Evolutionary conservation across 306 rosid genomes (phyloP).

Genomic region (Cercis canadensis): DNA sequence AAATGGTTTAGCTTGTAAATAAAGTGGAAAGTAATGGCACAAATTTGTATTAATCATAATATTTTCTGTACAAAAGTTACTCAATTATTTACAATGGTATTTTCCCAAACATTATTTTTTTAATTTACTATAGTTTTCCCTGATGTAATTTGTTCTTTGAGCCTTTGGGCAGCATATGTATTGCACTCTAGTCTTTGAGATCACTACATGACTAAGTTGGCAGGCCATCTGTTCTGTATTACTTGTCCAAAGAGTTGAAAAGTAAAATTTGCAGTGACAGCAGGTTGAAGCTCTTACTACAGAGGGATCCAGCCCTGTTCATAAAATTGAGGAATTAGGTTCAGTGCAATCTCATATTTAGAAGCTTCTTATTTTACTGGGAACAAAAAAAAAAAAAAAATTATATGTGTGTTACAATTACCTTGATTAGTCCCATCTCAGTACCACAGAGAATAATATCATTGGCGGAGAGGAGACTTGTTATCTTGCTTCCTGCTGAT

Average conservation of each 20-base stretch:
- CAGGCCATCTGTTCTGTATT: constrained; percentile 28
- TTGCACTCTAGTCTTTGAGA: too few relatives aligned
- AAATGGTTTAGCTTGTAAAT: too few relatives aligned
- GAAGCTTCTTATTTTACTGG: neutral
- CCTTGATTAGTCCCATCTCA: constrained; percentile 74
- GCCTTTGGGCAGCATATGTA: too few relatives aligned
- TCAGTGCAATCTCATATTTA: constrained; percentile 9
- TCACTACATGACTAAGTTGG: constrained; percentile 4
- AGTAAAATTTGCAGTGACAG: constrained; percentile 26
- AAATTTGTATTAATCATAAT: neutral
- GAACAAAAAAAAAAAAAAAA: neutral
- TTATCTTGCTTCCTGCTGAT: constrained; percentile 83
- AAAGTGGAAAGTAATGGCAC: too few relatives aligned
- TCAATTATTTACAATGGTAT: constrained; percentile 36
- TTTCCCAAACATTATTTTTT: constrained; percentile 10
- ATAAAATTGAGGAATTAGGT: constrained; percentile 25
- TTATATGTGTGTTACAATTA: constrained; percentile 28
- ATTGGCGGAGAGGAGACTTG: constrained; percentile 70
- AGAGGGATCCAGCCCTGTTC: constrained; percentile 87
- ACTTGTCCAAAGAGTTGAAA: constrained; percentile 22
- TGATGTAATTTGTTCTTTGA: too few relatives aligned
- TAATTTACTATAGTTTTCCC: constrained; percentile 31
- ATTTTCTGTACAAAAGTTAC: constrained; percentile 34
- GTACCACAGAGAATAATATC: constrained; percentile 82
- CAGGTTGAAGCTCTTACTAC: constrained; percentile 48